Percentiles rank a stretch among this genome's conserved stretches.
Evolutionary conservation across 768 basidiomycete genomes (phyloP).

Genomic region (Kwoniella bestiolae): DNA sequence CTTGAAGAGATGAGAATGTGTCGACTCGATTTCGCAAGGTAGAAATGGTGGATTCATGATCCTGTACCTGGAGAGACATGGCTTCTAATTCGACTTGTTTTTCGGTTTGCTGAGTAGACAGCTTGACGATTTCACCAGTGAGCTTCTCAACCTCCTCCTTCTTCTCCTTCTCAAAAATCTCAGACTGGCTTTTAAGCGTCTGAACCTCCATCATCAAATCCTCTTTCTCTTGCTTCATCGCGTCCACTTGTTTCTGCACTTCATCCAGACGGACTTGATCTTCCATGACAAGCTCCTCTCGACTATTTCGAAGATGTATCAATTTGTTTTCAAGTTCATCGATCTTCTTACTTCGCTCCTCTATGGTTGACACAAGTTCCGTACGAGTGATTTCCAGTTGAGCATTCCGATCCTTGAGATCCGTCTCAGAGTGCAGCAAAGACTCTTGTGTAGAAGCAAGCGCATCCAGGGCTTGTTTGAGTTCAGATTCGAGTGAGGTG

Average conservation of each 20-base stretch:
- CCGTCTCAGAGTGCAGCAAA: conserved; percentile 15
- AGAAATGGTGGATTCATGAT: background rate
- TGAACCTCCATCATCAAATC: background rate
- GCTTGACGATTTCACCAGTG: background rate
- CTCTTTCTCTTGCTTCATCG: conserved; percentile 10
- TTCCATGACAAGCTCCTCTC: conserved; percentile 47
- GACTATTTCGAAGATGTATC: conserved; percentile 39
- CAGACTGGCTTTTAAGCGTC: background rate
- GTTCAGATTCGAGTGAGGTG: conserved; percentile 4
- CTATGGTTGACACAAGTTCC: conserved; percentile 38
- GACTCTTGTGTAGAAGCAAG: conserved; percentile 15
- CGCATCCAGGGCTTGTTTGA: background rate
- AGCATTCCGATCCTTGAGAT: conserved; percentile 26
- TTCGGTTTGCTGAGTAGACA: background rate
- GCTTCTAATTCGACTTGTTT: background rate
- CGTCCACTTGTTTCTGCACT: conserved; percentile 6
- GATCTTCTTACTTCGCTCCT: conserved; percentile 34
- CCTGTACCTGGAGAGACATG: background rate
- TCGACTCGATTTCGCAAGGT: conserved; percentile 17
- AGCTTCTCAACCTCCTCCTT: background rate
- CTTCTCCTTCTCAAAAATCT: background rate
- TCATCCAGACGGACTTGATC: conserved; percentile 36
- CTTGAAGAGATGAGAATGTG: background rate
- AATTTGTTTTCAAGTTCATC: conserved; percentile 42
- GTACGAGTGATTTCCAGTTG: conserved; percentile 36